These are phyloP conservation scores for Nitzschia sp. DNA, from an alignment of 108 stramenopile species.

Conservation along the genomic window DNA sequence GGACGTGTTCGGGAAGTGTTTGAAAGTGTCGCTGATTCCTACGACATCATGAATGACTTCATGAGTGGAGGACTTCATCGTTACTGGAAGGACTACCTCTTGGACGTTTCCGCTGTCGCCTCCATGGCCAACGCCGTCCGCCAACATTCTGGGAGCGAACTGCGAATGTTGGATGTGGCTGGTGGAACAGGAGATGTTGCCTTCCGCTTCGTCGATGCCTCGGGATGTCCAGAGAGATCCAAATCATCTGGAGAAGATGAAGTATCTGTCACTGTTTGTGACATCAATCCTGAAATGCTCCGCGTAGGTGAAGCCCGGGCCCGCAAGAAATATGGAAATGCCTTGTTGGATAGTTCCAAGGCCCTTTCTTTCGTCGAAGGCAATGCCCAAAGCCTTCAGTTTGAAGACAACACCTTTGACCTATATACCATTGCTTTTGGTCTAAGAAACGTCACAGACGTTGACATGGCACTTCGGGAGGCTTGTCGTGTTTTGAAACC, in stretches of 20 bases:
- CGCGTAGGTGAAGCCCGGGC: slow-evolving; percentile 84
- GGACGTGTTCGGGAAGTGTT: slow-evolving; percentile 80
- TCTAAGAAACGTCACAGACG: slow-evolving; percentile 96
- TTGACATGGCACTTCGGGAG: slow-evolving; percentile 80
- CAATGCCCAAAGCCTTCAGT: slow-evolving; percentile 93
- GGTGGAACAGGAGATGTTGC: slow-evolving; percentile 99
- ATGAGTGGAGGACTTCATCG: slow-evolving; percentile 95
- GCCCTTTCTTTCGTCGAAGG: slow-evolving; percentile 78
- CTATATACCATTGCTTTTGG: slow-evolving; percentile 98
- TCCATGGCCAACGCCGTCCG: slow-evolving; percentile 62
- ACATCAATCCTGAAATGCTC: slow-evolving; percentile 97
- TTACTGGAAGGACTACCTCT: slow-evolving; percentile 95
- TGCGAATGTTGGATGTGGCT: slow-evolving; percentile 57
- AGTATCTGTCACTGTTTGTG: slow-evolving; percentile 90
- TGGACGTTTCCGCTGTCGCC: slow-evolving; percentile 65
- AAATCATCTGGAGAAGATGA: slow-evolving; percentile 50
- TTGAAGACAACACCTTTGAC: slow-evolving; percentile 90
- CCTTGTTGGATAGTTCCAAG: slow-evolving; percentile 48
- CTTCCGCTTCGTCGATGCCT: slow-evolving; percentile 89
- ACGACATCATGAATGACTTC: slow-evolving; percentile 99
- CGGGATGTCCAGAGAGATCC: slow-evolving; percentile 60
- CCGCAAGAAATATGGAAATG: slow-evolving; percentile 48
- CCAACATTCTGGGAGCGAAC: slow-evolving; percentile 18
- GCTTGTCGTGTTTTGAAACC: slow-evolving; percentile 89
- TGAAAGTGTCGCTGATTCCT: slow-evolving; percentile 83